phyloP scores from a whole-genome alignment of 2,329 filamentous ascomycete species.

The Aspergillus calidoustus region DNA sequence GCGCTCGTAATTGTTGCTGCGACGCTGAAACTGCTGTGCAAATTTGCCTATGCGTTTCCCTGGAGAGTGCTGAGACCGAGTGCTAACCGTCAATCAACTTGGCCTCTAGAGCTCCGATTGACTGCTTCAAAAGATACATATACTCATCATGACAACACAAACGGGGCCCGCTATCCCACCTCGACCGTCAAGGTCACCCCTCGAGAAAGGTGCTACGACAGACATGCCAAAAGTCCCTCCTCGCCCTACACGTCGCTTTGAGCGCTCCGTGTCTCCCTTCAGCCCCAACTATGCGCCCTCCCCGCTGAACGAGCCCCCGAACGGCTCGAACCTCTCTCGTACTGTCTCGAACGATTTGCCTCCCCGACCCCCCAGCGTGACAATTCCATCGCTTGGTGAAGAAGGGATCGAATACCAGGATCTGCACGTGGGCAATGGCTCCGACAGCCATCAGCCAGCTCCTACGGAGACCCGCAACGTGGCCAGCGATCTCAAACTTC shows the following conservation, averaged over 20 bases:
- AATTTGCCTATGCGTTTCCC: not conserved
- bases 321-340: constrained; percentile 42
- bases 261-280: constrained; percentile 77
- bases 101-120: constrained; percentile 6
- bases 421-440: constrained; percentile 50
- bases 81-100: constrained; percentile 8
- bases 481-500: constrained; percentile 78
- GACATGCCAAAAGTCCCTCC: constrained; percentile 76
- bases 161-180: constrained; percentile 64
- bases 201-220: constrained; percentile 48
- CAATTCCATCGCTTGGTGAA: constrained; percentile 82
- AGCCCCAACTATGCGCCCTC: constrained; percentile 82
- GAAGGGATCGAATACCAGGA: constrained; percentile 88
- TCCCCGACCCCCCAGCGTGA: constrained; percentile 73
- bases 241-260: constrained; percentile 69
- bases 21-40: not conserved
- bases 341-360: constrained; percentile 43
- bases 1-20: not conserved
- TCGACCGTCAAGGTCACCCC: constrained; percentile 61
- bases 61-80: not conserved
- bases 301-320: constrained; percentile 74
- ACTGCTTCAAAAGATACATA: constrained; percentile 3
- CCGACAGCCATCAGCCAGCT: constrained; percentile 51
- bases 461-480: constrained; percentile 78
- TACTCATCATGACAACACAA: constrained; percentile 43